Evolutionary conservation across 2,329 filamentous ascomycete species (phyloP), one percentile per base, ranked within the genome.

Genomic region (Penicillium hordei): DNA sequence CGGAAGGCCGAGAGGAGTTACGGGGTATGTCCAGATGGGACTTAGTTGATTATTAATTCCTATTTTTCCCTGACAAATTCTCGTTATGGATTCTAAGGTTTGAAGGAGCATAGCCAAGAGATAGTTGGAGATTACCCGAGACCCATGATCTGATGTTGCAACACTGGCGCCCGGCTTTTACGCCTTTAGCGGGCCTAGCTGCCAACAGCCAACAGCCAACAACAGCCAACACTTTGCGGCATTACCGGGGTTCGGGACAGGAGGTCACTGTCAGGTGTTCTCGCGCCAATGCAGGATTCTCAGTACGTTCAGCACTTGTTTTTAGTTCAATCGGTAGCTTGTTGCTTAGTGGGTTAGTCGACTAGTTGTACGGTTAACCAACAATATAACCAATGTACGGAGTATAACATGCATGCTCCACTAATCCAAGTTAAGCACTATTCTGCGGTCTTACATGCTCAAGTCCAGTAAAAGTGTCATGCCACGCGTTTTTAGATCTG

Each of bases 131-230:
- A 36, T 45, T 52, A 36, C 39, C 53, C n/a, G 46, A 23, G 31
- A n/a, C 31, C 46, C 39, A 51, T 45, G 48, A 57, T 53, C 49
- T 36, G 36, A 40, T 53, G 55, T 34, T 46, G 53, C 53, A 55
- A 49, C 27, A 40, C 34, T 40, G 45, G 52, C 46, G 38, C 31
- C 48, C 13, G 54, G 48, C n/a, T 36, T 40, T 44, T 42, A 19
- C 52, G 51, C 40, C 42, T 48, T 36, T 36, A 17, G 50, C 50
- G 50, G 31, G 23, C 33, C 27, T 25, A 39, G 21, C 42, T 4
- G 29, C 29, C 29, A 31, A 31, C 29, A 4, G 27, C 7, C 29
- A 43, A 29, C 29, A 27, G 17, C 25, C 42, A 45, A 45, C 42
- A 29, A 44, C 5, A 38, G 25, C 39, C 25, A 52, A 44, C 31